Evolutionary conservation across 2,329 filamentous ascomycete genomes (phyloP).

Genomic region (Colletotrichum gloeosporioides): DNA sequence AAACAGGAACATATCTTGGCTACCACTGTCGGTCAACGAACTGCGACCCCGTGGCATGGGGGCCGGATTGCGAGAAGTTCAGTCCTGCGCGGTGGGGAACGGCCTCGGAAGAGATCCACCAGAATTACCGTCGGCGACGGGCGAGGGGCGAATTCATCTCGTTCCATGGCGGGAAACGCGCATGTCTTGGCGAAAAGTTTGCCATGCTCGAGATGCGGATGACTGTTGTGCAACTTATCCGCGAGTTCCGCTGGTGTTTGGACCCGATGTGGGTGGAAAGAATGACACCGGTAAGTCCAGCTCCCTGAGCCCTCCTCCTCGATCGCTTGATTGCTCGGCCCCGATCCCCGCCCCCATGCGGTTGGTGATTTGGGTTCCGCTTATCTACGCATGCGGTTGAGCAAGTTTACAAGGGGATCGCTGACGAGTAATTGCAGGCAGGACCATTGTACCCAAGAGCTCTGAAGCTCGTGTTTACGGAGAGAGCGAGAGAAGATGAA

Average conservation of each 20-base stretch:
- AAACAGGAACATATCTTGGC: constrained; percentile 40
- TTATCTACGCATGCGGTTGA: neutral
- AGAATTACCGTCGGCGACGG: constrained; percentile 37
- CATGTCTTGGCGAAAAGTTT: constrained; percentile 45
- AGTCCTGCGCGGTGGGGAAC: constrained; percentile 43
- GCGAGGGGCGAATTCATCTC: constrained; percentile 43
- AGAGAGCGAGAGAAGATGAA: neutral
- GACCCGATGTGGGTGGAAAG: constrained; percentile 34
- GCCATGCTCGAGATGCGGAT: constrained; percentile 41
- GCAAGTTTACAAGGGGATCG: neutral
- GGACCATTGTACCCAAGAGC: constrained; percentile 15
- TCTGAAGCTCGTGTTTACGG: constrained; percentile 6
- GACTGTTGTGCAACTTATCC: constrained; percentile 36
- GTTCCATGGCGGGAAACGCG: constrained; percentile 44
- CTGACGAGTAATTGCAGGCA: constrained; percentile 6
- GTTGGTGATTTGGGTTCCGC: neutral
- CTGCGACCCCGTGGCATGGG: constrained; percentile 35
- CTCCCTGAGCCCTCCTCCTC: neutral
- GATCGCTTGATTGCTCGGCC: neutral
- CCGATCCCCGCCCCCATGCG: neutral
- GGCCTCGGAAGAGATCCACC: constrained; percentile 37
- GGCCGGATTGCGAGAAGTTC: constrained; percentile 39
- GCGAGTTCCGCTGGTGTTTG: constrained; percentile 31
- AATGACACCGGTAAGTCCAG: constrained; percentile 36
- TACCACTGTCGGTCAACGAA: constrained; percentile 46